Percentiles rank a stretch among this genome's conserved stretches.
These are phyloP conservation scores for Salix suchowensis DNA, from an alignment of 345 rosid species.

Conservation along the genomic window DNA sequence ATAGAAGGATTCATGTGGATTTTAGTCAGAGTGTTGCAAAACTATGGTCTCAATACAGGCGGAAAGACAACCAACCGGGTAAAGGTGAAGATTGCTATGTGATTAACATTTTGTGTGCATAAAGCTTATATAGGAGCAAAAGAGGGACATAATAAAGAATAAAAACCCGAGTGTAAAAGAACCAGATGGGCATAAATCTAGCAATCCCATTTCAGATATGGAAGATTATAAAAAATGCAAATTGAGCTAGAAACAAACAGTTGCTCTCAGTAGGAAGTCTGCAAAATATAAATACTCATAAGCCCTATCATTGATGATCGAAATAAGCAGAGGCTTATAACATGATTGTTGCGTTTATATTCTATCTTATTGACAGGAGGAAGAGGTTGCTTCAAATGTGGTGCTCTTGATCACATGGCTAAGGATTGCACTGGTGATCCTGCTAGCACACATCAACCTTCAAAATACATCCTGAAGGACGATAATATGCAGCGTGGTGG, in stretches of 20 bases:
- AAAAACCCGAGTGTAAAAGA: neutral
- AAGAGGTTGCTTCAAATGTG: slow-evolving; percentile 82
- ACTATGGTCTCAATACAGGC: slow-evolving; percentile 75
- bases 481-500: slow-evolving; percentile 68
- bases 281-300: neutral
- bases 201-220: neutral
- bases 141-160: neutral
- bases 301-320: neutral
- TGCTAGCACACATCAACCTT: slow-evolving; percentile 29
- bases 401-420: slow-evolving; percentile 76
- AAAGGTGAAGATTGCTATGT: slow-evolving; percentile 37
- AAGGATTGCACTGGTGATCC: slow-evolving; percentile 65
- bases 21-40: slow-evolving; percentile 95
- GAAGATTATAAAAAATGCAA: neutral
- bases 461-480: slow-evolving; percentile 65
- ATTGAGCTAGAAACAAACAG: neutral
- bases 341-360: neutral
- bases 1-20: slow-evolving; percentile 94
- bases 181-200: neutral
- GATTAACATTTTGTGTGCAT: neutral
- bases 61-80: slow-evolving; percentile 47
- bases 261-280: neutral
- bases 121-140: neutral
- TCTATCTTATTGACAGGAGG: slow-evolving; percentile 29
- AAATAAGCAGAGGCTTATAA: neutral